Conservation (phyloP, 495 filamentous ascomycete species). For the Alectoria sarmentosa region DNA sequence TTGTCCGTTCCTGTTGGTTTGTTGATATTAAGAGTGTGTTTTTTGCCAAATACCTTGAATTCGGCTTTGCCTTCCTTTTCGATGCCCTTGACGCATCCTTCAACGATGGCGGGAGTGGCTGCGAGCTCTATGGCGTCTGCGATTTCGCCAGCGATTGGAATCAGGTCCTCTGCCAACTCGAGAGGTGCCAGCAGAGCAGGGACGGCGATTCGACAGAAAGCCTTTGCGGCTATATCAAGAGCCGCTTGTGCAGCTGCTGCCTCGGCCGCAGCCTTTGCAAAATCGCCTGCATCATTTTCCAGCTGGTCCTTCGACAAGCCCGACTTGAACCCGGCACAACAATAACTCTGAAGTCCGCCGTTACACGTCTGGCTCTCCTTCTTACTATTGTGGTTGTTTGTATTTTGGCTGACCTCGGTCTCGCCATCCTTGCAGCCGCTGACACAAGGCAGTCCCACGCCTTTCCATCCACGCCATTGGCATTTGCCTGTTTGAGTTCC, state of each 20-base stretch:
- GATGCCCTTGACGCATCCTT: constrained; percentile 26
- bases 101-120: constrained; percentile 23
- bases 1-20: constrained; percentile 3
- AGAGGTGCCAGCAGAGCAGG: constrained; percentile 27
- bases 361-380: constrained; percentile 26
- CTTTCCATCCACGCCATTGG: constrained; percentile 25
- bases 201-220: constrained; percentile 29
- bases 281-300: constrained; percentile 20
- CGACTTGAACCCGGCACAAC: constrained; percentile 28
- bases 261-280: constrained; percentile 25
- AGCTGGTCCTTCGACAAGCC: constrained; percentile 17
- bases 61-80: constrained; percentile 28
- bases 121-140: constrained; percentile 20
- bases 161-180: constrained; percentile 26
- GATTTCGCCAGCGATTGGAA: constrained; percentile 27
- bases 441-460: constrained; percentile 24
- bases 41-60: constrained; percentile 27
- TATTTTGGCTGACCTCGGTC: constrained; percentile 25
- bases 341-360: constrained; percentile 28
- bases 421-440: constrained; percentile 27
- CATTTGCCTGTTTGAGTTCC: constrained; percentile 27
- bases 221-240: constrained; percentile 29
- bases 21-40: constrained; percentile 23
- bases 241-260: constrained; percentile 26
- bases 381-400: constrained; percentile 21